Evolutionary conservation across 805 yeast genomes (phyloP), one percentile per base, ranked within the genome.

Genomic region (Saccharomycopsis fibuligera): DNA sequence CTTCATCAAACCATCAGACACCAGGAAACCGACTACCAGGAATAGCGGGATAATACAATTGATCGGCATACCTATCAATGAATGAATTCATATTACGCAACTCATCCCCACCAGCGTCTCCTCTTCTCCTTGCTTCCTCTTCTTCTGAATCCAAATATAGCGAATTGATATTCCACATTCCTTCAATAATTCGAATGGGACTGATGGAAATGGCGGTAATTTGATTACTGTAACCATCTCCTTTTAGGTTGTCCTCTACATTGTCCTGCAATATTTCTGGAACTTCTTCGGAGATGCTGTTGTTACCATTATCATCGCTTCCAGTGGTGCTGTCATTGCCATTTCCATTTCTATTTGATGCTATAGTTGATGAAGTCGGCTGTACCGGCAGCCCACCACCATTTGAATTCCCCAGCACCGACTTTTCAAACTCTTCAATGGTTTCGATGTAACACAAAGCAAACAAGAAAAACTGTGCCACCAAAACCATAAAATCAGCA

Each of bases 401-500:
- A 27, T 8, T 27, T 6, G 17, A 9, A 33, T 33, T 33, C 6
- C 19, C 17, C 14, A 12, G 6, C 6, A 17, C 6, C 19, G 9
- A 8, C 19, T 5, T 33, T 16, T 33, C 17, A 17, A 10, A 10
- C 6, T 33, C 37, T 9, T 17, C 37, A 33, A 33, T 33, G 6
- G 9, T 8, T 33, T 30, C 63, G 52, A 16, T 62, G 36, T 29
- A 69, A 33, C 44, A 66, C 49, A 41, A 54, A 35, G 56, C 61
- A 30, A 62, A 51, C 36, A 64, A 47, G n/a, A 62, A 35, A 35
- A 57, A 55, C 47, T 70, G 74, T 16, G 60, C 16, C 1, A 42
- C 19, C 17, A 65, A 51, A 27, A 72, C 51, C 9, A 62, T n/a
- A 1, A 54, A 9, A 55, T 73, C 73, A 46, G 65, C 45, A 16